phyloP scores from a whole-genome alignment of 257 asterid species.

The Paraleonurus japonicus region DNA sequence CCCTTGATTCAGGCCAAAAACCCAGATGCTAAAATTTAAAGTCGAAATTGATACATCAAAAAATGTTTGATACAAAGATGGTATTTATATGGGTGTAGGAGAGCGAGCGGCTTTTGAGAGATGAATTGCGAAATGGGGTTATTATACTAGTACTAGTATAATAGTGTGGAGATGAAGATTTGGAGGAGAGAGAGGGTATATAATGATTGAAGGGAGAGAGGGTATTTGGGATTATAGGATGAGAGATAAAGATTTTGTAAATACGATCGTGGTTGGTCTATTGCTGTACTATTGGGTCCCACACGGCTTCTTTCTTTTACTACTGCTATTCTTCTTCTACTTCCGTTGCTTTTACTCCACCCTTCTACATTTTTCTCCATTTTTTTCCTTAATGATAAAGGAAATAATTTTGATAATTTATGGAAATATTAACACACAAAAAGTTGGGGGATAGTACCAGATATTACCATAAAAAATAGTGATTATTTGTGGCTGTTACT shows the following conservation, averaged over 20 bases:
- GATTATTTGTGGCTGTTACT: too few relatives aligned
- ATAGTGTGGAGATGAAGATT: conserved; percentile 15
- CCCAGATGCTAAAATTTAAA: conserved; percentile 32
- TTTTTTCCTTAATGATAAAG: background rate
- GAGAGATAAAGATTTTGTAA: conserved; percentile 40
- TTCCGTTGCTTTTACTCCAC: conserved; percentile 55
- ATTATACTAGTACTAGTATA: too few relatives aligned
- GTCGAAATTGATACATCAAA: background rate
- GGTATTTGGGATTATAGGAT: background rate
- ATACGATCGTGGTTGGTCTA: conserved; percentile 42
- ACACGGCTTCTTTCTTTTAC: conserved; percentile 43
- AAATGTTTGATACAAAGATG: background rate
- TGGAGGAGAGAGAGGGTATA: background rate
- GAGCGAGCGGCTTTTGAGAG: conserved; percentile 66
- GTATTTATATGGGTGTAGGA: conserved; percentile 11
- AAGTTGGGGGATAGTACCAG: background rate
- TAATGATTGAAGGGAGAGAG: background rate
- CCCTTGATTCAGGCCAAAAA: conserved; percentile 29
- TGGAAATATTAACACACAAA: background rate
- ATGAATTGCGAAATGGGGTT: conserved; percentile 2
- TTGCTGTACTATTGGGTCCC: conserved; percentile 47
- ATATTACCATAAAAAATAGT: too few relatives aligned
- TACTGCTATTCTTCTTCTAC: conserved; percentile 9
- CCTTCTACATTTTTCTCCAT: background rate
- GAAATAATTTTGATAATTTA: background rate